phyloP scores from a whole-genome alignment of 2,329 filamentous ascomycete species.

The Fusarium xylarioides region DNA sequence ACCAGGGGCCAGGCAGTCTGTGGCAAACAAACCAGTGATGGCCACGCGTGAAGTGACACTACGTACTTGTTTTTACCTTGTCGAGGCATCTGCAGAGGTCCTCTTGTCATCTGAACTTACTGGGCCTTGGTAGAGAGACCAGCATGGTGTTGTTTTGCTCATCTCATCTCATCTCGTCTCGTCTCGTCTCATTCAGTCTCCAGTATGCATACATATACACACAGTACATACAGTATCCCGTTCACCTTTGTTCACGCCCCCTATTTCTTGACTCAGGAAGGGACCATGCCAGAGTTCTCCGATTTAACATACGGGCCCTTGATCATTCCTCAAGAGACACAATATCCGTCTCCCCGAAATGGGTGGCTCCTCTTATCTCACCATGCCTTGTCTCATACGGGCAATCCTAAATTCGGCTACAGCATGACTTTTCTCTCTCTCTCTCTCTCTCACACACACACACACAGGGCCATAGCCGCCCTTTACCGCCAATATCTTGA shows the following conservation, averaged over 20 bases:
- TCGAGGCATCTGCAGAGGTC: conserved; percentile 24
- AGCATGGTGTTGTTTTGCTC: conserved; percentile 31
- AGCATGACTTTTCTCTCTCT: not conserved
- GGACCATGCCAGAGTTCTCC: conserved; percentile 9
- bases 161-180: conserved; percentile 20
- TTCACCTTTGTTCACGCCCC: conserved; percentile 13
- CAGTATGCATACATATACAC: not conserved
- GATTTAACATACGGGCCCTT: conserved; percentile 11
- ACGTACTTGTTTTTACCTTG: conserved; percentile 23
- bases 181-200: conserved; percentile 11
- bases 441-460: not conserved
- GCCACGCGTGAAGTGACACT: conserved; percentile 11
- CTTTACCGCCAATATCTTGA: conserved; percentile 5
- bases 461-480: not conserved
- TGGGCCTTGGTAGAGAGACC: conserved; percentile 14
- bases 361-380: conserved; percentile 18
- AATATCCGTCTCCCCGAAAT: not conserved
- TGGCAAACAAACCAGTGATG: conserved; percentile 22
- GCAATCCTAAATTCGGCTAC: not conserved
- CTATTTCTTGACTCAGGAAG: conserved; percentile 14
- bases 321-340: not conserved
- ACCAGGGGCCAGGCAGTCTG: not conserved
- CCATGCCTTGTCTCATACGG: conserved; percentile 15
- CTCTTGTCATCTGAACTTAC: conserved; percentile 36
- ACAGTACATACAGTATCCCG: conserved; percentile 15